Conservation (phyloP, 352 stramenopile genomes). For the Pythium utonaiense region DNA sequence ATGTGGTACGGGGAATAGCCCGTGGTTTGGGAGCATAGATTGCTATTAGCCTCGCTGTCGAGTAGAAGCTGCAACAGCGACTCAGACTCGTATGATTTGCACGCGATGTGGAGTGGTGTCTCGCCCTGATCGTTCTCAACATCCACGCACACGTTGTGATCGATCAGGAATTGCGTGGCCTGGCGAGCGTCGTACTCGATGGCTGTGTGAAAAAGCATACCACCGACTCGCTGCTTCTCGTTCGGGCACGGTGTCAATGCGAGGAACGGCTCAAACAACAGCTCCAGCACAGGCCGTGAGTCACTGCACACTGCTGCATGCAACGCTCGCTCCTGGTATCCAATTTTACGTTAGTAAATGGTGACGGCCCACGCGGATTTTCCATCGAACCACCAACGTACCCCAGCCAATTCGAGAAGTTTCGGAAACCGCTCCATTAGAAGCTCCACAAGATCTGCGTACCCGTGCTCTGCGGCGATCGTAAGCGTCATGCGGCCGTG, state of each 20-base stretch:
- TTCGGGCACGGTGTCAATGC: neutral
- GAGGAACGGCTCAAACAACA: constrained; percentile 16
- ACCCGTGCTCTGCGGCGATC: constrained; percentile 40
- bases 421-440: constrained; percentile 21
- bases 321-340: constrained; percentile 16
- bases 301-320: constrained; percentile 17
- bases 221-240: constrained; percentile 5
- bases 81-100: constrained; percentile 9
- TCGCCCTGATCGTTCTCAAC: constrained; percentile 9
- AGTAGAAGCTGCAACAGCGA: constrained; percentile 14
- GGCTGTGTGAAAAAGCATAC: constrained; percentile 18
- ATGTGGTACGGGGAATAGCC: constrained; percentile 19
- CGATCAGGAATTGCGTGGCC: constrained; percentile 4
- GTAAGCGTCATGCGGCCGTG: constrained; percentile 33
- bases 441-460: constrained; percentile 32
- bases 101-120: constrained; percentile 18
- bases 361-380: neutral
- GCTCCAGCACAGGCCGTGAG: constrained; percentile 3
- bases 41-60: constrained; percentile 7
- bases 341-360: neutral
- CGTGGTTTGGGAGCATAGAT: neutral
- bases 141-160: constrained; percentile 13
- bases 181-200: constrained; percentile 17
- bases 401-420: constrained; percentile 8
- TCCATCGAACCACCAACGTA: constrained; percentile 1